phyloP scores from a whole-genome alignment of 331 rosid genomes.

The Telfairia occidentalis region DNA sequence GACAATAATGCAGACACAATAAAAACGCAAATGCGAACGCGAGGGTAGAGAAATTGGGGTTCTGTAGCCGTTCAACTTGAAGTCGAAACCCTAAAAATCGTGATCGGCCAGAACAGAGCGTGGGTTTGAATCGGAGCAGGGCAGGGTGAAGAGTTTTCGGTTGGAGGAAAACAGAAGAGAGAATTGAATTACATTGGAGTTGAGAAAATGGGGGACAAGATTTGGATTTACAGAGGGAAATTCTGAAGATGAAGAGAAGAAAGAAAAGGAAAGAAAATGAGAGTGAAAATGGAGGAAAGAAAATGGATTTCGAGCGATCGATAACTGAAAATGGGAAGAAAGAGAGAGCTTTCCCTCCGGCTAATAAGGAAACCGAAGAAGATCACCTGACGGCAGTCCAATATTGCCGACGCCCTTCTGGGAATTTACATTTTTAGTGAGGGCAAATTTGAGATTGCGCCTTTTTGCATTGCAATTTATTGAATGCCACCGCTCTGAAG shows the following conservation, averaged over 20 bases:
- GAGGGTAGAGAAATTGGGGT: background rate
- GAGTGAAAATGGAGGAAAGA: slow-evolving; percentile 1
- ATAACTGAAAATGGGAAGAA: background rate
- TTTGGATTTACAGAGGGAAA: background rate
- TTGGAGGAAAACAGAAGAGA: background rate
- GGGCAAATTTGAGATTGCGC: background rate
- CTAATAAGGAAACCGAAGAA: slow-evolving; percentile 7
- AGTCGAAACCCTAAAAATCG: slow-evolving; percentile 30
- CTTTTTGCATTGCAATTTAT: no score
- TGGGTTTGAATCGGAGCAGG: background rate
- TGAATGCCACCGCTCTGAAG: no score
- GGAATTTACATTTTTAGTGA: background rate
- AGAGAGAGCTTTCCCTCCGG: background rate
- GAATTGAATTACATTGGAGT: background rate
- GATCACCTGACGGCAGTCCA: slow-evolving; percentile 11
- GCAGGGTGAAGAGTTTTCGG: background rate
- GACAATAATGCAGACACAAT: background rate
- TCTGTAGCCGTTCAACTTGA: background rate
- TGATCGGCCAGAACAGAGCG: background rate
- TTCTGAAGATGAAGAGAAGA: background rate
- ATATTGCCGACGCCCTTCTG: slow-evolving; percentile 8
- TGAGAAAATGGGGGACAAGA: background rate
- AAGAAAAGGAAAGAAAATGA: background rate
- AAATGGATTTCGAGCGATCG: background rate
- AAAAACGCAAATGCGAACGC: slow-evolving; percentile 8